Evolutionary conservation across 371 early-diverging fungal genomes (phyloP), one percentile per base, ranked within the genome.

Genomic region (Mycotypha africana): DNA sequence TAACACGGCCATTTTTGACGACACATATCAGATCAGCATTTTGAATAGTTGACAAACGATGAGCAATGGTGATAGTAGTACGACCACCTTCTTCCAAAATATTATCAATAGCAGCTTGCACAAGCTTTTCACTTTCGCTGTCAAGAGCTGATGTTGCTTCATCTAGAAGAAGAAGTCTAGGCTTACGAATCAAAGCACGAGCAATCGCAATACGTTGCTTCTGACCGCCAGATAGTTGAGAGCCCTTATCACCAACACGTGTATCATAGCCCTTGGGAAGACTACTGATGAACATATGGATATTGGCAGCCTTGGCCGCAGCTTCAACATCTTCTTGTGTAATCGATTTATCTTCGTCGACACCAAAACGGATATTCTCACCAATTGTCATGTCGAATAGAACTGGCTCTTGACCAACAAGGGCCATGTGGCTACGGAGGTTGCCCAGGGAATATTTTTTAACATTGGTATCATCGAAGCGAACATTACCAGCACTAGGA

Each of bases 131-230:
- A 38, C 85, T 82, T 58, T 89, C 82, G 22, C 85, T 79, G 62
- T 95, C 95, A 36, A 96, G 53, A 2, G 95, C 94, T 6, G 90
- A 86, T 2, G 99, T 98, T 1, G 98, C 95, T 57, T 99, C 99
- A 58, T 99, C 99, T 31, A 98, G 67, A 19, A 98, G 62, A 35
- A 97, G 63, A 6, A 97, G 80, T 44, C 70, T 77, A 20, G 94
- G 94, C 47, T 93, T 82, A 44, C 87, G 83, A 56, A 97, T 80
- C 53, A 82, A 37, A 0, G 83, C 83, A 49, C 89, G 74, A 16
- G 86, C 81, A 48, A 86, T 74, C 19, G 80, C 70, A 63, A 87
- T 75, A 56, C 86, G 78, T 57, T 87, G 88, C 51, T 81, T 81
- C 60, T 79, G 79, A 22, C 89, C 89, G 42, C 88, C 87, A 43